Evolutionary conservation across 164 flowering plant species (phyloP).

Genomic region (Chimonanthus praecox): DNA sequence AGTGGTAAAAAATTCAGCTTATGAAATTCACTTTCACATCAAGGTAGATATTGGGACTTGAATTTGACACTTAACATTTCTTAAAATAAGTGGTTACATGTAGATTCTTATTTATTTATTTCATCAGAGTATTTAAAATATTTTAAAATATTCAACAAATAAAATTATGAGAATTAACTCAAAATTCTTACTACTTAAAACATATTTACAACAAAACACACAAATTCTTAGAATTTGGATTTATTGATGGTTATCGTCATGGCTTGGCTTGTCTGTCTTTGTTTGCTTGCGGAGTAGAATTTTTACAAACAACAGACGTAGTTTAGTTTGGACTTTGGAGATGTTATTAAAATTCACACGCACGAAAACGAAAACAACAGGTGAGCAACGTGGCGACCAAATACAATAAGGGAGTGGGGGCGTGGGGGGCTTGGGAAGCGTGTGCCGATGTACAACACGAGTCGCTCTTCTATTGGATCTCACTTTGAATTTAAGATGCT

Average conservation of each 20-base stretch:
- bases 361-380: not conserved
- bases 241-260: not conserved
- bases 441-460: not conserved
- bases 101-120: too few relatives aligned
- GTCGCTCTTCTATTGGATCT: not conserved
- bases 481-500: not conserved
- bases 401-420: not conserved
- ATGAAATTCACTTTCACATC: too few relatives aligned
- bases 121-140: too few relatives aligned
- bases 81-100: too few relatives aligned
- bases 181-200: too few relatives aligned
- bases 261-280: not conserved
- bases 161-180: too few relatives aligned
- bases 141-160: too few relatives aligned
- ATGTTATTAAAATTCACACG: not conserved
- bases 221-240: too few relatives aligned
- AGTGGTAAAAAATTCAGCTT: too few relatives aligned
- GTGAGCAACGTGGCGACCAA: conserved; percentile 4
- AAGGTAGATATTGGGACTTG: too few relatives aligned
- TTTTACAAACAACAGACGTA: not conserved
- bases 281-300: not conserved
- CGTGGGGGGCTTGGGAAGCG: not conserved
- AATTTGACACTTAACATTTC: too few relatives aligned
- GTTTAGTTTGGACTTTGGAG: not conserved
- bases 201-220: too few relatives aligned